Percentiles rank a stretch among this genome's conserved stretches.
These are phyloP conservation scores for Marasmius sp. DNA, from an alignment of 1,284 basidiomycete species.

Conservation along the genomic window DNA sequence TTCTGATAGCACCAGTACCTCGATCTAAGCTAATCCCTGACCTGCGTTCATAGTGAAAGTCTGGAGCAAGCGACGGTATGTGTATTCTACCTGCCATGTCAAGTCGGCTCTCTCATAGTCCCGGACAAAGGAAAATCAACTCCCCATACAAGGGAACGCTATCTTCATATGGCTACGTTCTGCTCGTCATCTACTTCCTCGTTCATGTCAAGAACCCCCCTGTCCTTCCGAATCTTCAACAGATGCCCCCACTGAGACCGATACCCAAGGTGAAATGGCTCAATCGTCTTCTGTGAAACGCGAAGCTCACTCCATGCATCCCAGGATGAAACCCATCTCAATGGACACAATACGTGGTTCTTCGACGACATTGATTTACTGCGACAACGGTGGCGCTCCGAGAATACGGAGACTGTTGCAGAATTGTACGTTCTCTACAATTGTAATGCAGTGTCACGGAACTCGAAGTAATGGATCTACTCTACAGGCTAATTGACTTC, in stretches of 20 bases:
- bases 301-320: constrained; percentile 15
- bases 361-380: constrained; percentile 96
- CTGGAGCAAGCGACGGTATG: constrained; percentile 92
- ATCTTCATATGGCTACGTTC: constrained; percentile 96
- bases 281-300: constrained; percentile 12
- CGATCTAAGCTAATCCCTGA: constrained; percentile 8
- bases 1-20: constrained; percentile 9
- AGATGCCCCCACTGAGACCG: constrained; percentile 83
- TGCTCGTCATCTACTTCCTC: constrained; percentile 96
- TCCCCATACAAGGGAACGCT: constrained; percentile 96
- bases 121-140: constrained; percentile 82
- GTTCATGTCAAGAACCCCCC: constrained; percentile 96
- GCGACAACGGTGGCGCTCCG: constrained; percentile 90
- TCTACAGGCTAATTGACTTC: constrained; percentile 90
- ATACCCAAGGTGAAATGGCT: constrained; percentile 58
- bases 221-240: constrained; percentile 89
- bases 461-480: constrained; percentile 7
- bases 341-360: constrained; percentile 90
- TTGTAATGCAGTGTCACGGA: neutral
- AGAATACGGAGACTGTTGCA: constrained; percentile 90
- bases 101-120: neutral
- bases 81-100: constrained; percentile 1
- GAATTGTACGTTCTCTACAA: constrained; percentile 66
- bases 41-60: constrained; percentile 77
- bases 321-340: constrained; percentile 84